Base-by-base conservation (phyloP, 1,139 yeast genomes). In the Pichia sp. region DNA sequence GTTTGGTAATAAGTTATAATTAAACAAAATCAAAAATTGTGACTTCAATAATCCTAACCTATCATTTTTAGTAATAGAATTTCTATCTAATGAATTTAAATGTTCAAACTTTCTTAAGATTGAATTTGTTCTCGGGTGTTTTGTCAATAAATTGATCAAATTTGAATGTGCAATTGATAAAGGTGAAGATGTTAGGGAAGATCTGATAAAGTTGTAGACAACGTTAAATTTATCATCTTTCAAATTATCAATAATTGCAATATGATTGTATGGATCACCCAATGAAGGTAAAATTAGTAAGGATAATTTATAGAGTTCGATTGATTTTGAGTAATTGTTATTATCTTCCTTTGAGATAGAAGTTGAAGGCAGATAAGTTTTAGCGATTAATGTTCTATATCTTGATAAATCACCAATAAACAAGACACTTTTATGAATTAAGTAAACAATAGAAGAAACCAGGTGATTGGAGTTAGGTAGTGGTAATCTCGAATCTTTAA, bases 201-300 rank as follows among this genome's bases (percentile, higher is more conserved):
- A 79, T 54, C 89, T 70, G 42, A 78, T 63, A 49, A 82, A 80
- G 71, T 84, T 72, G 57, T 73, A 72, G 15, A 68, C 64, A 1
- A 75, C 74, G 39, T 62, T 56, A 18, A 75, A 68, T 39, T 65
- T 64, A 51, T 69, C 68, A 39, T 67, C 68, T 39, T 68, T 66
- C 24, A 68, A 63, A 43, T 69, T 66, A 53, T 74, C 72, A 22
- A 82, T 73, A 66, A 82, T 74, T 7, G 86, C 88, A 45, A 79
- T 72, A 56, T 81, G 85, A 55, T 78, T 77, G 56, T 78, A 78
- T 1, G 87, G 80, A 56, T 81, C 88, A 49, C 83, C 83, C 49
- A 80, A 69, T 0, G 85, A 77, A 1, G 89, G 90, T 37, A 82
- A 63, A 24, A 82, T 64, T 38, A 75, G 57, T 30, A 79, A 73